These are phyloP conservation scores for Fraxinus angustifolia DNA, from an alignment of 305 asterid genomes.

Conservation along the genomic window DNA sequence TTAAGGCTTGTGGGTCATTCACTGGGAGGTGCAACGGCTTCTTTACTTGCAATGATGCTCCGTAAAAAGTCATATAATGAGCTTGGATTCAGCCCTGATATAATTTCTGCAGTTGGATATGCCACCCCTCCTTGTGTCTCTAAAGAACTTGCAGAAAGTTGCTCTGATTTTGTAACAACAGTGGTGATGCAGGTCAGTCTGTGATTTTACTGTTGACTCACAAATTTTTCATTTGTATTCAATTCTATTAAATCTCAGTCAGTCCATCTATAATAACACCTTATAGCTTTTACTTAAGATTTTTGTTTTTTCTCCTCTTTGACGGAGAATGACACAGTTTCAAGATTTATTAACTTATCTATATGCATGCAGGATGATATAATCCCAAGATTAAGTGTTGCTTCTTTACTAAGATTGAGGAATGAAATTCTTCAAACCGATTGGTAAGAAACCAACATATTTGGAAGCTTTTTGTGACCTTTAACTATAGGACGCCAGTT, in stretches of 20 bases:
- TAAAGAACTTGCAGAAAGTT: conserved; percentile 79
- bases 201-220: conserved; percentile 8
- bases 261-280: not conserved
- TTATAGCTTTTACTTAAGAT: not conserved
- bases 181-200: conserved; percentile 81
- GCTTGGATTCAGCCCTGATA: conserved; percentile 82
- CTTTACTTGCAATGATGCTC: conserved; percentile 90
- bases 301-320: not conserved
- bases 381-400: conserved; percentile 67
- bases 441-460: conserved; percentile 54
- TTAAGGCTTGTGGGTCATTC: conserved; percentile 98
- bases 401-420: conserved; percentile 73
- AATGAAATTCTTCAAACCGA: conserved; percentile 79
- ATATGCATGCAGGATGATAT: conserved; percentile 65
- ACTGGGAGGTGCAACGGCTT: conserved; percentile 88
- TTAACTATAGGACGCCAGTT: not conserved
- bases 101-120: conserved; percentile 74
- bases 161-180: conserved; percentile 75
- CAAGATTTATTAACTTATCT: conserved; percentile 9
- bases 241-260: not conserved
- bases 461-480: not conserved
- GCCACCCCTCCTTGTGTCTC: conserved; percentile 94
- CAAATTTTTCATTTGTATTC: not conserved
- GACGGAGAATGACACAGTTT: not conserved
- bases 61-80: conserved; percentile 58